Evolutionary conservation across 306 rosid genomes (phyloP).

Genomic region (Lathyrus sativus): DNA sequence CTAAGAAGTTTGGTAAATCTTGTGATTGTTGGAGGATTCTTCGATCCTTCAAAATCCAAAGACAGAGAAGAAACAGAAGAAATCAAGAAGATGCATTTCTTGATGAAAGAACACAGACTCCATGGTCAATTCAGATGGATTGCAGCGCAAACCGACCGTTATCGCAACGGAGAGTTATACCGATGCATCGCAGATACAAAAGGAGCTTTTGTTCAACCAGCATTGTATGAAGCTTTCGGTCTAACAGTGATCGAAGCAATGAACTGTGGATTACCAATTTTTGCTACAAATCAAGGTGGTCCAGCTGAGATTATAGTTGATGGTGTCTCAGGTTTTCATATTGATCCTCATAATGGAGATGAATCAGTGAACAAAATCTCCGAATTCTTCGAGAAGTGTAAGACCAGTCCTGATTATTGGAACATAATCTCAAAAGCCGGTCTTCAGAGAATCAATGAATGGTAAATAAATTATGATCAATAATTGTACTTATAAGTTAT

Average conservation of each 20-base stretch:
- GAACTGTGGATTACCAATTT: slow-evolving; percentile 93
- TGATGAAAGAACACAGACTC: slow-evolving; percentile 67
- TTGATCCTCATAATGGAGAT: slow-evolving; percentile 71
- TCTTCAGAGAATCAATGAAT: slow-evolving; percentile 74
- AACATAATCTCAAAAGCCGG: slow-evolving; percentile 60
- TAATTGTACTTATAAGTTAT: no score
- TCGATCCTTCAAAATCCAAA: slow-evolving; percentile 80
- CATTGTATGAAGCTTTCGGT: slow-evolving; percentile 89
- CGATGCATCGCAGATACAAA: slow-evolving; percentile 78
- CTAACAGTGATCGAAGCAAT: slow-evolving; percentile 94
- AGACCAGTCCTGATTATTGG: slow-evolving; percentile 63
- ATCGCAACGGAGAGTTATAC: slow-evolving; percentile 80
- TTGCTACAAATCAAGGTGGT: slow-evolving; percentile 94
- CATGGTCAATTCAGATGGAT: slow-evolving; percentile 86
- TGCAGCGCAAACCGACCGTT: slow-evolving; percentile 85
- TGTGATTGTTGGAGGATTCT: slow-evolving; percentile 89
- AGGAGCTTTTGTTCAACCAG: slow-evolving; percentile 98
- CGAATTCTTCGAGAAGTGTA: slow-evolving; percentile 84
- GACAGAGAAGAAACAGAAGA: slow-evolving; percentile 92
- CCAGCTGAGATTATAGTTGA: slow-evolving; percentile 91
- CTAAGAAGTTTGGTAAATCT: slow-evolving; percentile 73
- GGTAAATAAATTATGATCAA: slow-evolving; percentile 43
- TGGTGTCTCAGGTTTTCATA: slow-evolving; percentile 81
- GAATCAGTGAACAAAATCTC: slow-evolving; percentile 80
- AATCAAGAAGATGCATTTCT: slow-evolving; percentile 75